Evolutionary conservation across 2,329 filamentous ascomycete species (phyloP), one percentile per base, ranked within the genome.

Genomic region (Pyrenophora tritici-repentis): DNA sequence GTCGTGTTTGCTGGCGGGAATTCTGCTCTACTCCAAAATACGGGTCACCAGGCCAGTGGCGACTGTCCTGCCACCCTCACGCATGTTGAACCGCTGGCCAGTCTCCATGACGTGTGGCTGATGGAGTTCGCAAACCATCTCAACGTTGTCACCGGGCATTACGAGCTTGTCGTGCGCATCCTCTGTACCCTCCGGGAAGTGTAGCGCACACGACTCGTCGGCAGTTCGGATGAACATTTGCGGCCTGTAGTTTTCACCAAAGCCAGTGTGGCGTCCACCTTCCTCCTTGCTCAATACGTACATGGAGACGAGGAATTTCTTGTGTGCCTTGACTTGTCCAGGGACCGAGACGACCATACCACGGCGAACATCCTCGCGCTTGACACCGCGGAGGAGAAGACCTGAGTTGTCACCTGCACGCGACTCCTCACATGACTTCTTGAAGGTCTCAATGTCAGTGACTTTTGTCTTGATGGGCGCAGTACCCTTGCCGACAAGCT

Each of bases 371-470:
- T 99, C 95, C 80, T 99, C 94, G 72, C 94, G 91, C 79, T 91
- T 92, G 73, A 99, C 79, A 83, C 94, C 93, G 79, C 94, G 91
- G 76, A 99, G 88, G 47, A 99, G 86, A 32, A 99, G 89, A 73
- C 94, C 94, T 20, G 94, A 97, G 86, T 97, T 99, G 79, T 99
- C 94, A 76, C 94, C 94, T 56, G 94, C 94, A 68, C 90, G 86
- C 53, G 93, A 96, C 79, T 96, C 91, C 52, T 97, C 92, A 78
- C 94, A 97, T 42, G 91, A 95, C 86, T 99, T 99, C 85, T 97
- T 97, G 85, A 99, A 99, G 62, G 93, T 99, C 83, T 99, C 94
- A 66, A 99, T 97, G 73, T 99, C 95, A 71, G 94, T 99, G 62
- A 99, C 93, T 84, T 97, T 97, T 77, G 94, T 97, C 86, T 95